Evolutionary conservation across 1,139 yeast species (phyloP), one percentile per base, ranked within the genome.

Genomic region (Pichia sp.): DNA sequence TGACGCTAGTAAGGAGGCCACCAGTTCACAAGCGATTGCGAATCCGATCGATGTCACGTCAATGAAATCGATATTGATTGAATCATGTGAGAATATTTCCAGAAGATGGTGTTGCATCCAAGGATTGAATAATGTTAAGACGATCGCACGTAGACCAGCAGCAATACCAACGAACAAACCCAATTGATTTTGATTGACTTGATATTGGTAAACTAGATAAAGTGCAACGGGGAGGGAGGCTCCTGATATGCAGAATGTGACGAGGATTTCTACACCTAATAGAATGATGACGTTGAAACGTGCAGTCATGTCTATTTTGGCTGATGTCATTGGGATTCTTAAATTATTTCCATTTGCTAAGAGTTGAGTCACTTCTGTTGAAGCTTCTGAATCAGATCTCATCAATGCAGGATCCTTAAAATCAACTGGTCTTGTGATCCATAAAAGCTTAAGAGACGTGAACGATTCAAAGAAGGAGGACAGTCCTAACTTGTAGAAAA

Each of bases 141-240:
- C 67, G 0, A 69, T 17, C 0, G 79, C 71, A 45, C 75, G 67
- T 4, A 77, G 63, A 1, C 77, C 53, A 41, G 88, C 85, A 1
- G 75, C 56, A 1, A 75, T 50, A 0, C 91, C 79, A 50, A 87
- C 64, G 49, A 79, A 73, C 51, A 75, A 73, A 7, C 93, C 90
- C 30, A 84, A 66, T 42, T 76, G 76, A 4, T 69, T 74, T 19
- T 87, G 73, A 2, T 68, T 67, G 88, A 94, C 84, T 20, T 72
- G 58, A 62, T 80, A 86, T 37, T 59, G 62, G 59, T 73, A 80
- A 28, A 84, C 77, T 0, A 84, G 77, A 58, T 79, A 86, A 30
- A 87, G 67, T 1, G 84, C 63, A 17, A 77, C 53, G 1, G 83
- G 66, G 19, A 77, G 76, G 9, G 75, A 74, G 24, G 73, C 52